phyloP scores from a whole-genome alignment of 495 filamentous ascomycete genomes.

The Cryomyces minteri region DNA sequence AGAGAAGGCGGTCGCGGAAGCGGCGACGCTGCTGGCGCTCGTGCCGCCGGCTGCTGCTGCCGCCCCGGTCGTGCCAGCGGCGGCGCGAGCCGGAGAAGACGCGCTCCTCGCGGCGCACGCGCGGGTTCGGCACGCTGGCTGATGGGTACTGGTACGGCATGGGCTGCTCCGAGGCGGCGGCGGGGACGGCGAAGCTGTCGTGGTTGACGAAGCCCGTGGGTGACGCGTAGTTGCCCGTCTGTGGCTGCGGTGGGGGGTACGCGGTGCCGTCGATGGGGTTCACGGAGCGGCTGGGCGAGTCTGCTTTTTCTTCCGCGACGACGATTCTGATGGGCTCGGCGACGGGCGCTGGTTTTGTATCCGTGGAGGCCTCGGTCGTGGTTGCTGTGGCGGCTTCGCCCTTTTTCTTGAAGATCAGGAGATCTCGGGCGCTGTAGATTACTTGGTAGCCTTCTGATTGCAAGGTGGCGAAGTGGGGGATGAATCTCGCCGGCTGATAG shows the following conservation, averaged over 20 bases:
- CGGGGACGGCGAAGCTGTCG: not conserved
- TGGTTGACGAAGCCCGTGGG: slow-evolving; percentile 15
- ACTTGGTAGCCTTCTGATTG: slow-evolving; percentile 55
- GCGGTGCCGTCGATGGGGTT: slow-evolving; percentile 16
- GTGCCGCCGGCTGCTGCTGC: too few species aligned
- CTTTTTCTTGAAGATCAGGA: slow-evolving; percentile 54
- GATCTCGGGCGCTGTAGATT: slow-evolving; percentile 45
- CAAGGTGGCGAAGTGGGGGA: slow-evolving; percentile 46
- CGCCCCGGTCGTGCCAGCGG: slow-evolving; percentile 4
- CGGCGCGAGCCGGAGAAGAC: slow-evolving; percentile 32
- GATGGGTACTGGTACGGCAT: not conserved
- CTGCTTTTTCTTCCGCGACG: not conserved
- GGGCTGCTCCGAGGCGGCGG: not conserved
- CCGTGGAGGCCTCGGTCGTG: not conserved
- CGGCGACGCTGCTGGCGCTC: too few species aligned
- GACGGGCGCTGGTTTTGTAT: not conserved
- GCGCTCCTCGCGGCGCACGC: slow-evolving; percentile 37
- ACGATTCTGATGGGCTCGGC: not conserved
- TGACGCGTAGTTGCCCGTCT: slow-evolving; percentile 8
- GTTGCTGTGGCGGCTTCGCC: slow-evolving; percentile 14
- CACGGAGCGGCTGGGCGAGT: not conserved
- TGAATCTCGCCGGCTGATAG: slow-evolving; percentile 50
- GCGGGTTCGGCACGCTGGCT: slow-evolving; percentile 5
- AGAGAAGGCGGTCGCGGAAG: too few species aligned
- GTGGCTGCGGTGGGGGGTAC: not conserved